phyloP scores from a whole-genome alignment of 345 rosid species.

The Moricandia arvensis region DNA sequence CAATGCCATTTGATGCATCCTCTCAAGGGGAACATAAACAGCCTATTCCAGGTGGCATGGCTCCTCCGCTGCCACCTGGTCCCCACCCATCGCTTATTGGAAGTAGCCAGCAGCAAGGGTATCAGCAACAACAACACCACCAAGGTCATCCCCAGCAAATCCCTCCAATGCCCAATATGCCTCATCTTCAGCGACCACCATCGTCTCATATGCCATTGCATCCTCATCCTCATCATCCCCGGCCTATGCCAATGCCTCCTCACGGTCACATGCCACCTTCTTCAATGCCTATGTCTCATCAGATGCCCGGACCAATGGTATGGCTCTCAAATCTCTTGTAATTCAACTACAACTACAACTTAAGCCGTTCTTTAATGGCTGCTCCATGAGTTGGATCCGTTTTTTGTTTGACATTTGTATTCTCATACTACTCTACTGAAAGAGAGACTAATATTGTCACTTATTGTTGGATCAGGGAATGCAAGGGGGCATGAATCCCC shows the following conservation, averaged over 20 bases:
- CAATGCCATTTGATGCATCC: constrained; percentile 67
- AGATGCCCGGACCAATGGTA: constrained; percentile 84
- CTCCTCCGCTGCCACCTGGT: constrained; percentile 96
- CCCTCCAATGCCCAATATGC: constrained; percentile 79
- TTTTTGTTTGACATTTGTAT: background rate
- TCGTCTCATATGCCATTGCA: constrained; percentile 73
- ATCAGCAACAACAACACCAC: constrained; percentile 81
- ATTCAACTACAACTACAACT: constrained; percentile 9
- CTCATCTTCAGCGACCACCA: constrained; percentile 68
- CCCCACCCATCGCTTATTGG: constrained; percentile 94
- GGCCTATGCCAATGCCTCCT: constrained; percentile 85
- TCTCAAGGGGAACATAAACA: constrained; percentile 88
- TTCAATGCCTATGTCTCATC: constrained; percentile 57
- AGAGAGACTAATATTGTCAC: background rate
- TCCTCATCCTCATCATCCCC: constrained; percentile 55
- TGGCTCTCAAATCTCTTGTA: constrained; percentile 28
- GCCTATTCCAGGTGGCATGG: constrained; percentile 55
- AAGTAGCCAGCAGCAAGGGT: constrained; percentile 75
- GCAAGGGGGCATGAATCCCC: constrained; percentile 80
- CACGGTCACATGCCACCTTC: constrained; percentile 58
- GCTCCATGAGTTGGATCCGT: constrained; percentile 14
- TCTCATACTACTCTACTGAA: background rate
- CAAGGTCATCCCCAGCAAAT: constrained; percentile 70
- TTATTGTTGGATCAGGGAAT: constrained; percentile 52
- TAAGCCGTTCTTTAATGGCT: constrained; percentile 3